Conservation (phyloP, 1,139 yeast species). For the Insectozyma bohioensis region DNA sequence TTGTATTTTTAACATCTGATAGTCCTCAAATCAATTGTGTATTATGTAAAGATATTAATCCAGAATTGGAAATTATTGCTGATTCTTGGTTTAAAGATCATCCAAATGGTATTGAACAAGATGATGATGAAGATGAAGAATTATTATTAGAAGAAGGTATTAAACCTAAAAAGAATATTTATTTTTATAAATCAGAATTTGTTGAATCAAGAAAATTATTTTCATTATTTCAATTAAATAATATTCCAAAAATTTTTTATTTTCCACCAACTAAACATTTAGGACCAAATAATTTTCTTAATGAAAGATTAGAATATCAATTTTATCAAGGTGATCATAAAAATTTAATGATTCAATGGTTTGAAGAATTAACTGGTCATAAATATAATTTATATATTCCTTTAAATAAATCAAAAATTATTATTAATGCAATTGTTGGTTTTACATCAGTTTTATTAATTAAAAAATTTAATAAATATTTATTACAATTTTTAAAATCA, state of each 20-base stretch:
- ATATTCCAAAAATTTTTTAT: constrained; percentile 76
- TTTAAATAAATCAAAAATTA: constrained; percentile 51
- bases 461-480: constrained; percentile 34
- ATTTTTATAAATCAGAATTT: constrained; percentile 77
- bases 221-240: constrained; percentile 55
- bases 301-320: constrained; percentile 46
- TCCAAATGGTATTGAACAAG: constrained; percentile 37
- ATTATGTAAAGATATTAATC: constrained; percentile 70
- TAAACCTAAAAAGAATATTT: constrained; percentile 38
- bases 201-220: constrained; percentile 55
- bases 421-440: constrained; percentile 43
- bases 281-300: constrained; percentile 27
- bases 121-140: constrained; percentile 23
- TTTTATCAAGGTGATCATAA: constrained; percentile 56
- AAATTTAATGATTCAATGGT: constrained; percentile 37
- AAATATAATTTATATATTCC: constrained; percentile 55
- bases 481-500: constrained; percentile 25
- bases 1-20: constrained; percentile 72
- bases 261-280: constrained; percentile 55
- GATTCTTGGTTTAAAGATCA: constrained; percentile 57
- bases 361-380: constrained; percentile 42
- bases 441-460: constrained; percentile 23
- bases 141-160: constrained; percentile 25
- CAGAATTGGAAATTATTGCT: constrained; percentile 57
- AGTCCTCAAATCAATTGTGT: constrained; percentile 73